Conservation (phyloP, 768 basidiomycete genomes). For the Trametes meyenii region DNA sequence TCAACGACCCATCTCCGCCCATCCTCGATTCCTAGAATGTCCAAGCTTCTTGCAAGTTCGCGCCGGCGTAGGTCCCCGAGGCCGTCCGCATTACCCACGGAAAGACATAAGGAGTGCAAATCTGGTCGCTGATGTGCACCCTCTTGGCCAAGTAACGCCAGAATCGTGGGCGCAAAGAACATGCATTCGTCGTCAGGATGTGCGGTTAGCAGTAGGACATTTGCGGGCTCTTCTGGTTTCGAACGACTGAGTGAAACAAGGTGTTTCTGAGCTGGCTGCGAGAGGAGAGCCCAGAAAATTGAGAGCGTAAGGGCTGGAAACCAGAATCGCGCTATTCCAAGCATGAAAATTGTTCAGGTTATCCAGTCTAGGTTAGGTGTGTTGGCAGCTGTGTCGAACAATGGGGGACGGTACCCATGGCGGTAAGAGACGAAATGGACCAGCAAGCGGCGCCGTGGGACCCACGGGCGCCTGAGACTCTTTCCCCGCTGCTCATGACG, state of each 20-base stretch:
- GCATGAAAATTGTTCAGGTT: background rate
- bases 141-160: conserved; percentile 43
- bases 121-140: conserved; percentile 36
- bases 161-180: conserved; percentile 89
- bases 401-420: too few relatives aligned
- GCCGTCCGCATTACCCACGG: conserved; percentile 78
- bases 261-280: conserved; percentile 4
- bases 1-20: conserved; percentile 64
- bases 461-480: too few relatives aligned
- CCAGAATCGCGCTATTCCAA: background rate
- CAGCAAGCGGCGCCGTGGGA: too few relatives aligned
- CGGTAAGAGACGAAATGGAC: too few relatives aligned
- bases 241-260: background rate
- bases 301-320: background rate
- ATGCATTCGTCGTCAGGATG: conserved; percentile 95
- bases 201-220: conserved; percentile 76
- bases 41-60: conserved; percentile 68
- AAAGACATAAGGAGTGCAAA: conserved; percentile 68
- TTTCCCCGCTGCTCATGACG: background rate
- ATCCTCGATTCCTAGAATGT: conserved; percentile 62
- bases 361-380: too few relatives aligned
- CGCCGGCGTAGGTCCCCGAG: conserved; percentile 58
- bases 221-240: background rate
- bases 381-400: too few relatives aligned
- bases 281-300: conserved; percentile 4